phyloP scores from a whole-genome alignment of 768 basidiomycete genomes.

The Russula dissimulans region DNA sequence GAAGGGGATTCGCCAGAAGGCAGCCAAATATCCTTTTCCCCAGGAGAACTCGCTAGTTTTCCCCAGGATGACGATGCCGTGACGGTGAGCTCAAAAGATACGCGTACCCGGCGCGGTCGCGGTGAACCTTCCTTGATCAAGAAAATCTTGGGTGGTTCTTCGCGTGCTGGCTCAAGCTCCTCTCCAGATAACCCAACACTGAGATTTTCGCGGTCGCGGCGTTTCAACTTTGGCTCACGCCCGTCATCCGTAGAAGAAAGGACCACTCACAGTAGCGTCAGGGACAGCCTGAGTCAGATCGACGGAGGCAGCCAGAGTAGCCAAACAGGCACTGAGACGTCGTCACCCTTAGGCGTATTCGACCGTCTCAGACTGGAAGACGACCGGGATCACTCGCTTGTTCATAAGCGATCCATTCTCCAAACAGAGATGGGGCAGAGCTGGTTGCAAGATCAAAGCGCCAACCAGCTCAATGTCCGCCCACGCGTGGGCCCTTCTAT shows the following conservation, averaged over 20 bases:
- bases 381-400: neutral
- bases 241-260: neutral
- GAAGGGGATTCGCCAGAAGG: conserved; percentile 62
- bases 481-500: conserved; percentile 6
- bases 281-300: neutral
- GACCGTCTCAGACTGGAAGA: conserved; percentile 14
- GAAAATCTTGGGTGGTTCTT: neutral
- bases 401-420: conserved; percentile 4
- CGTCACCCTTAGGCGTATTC: neutral
- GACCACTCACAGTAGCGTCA: neutral
- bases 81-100: conserved; percentile 67
- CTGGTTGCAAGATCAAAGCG: conserved; percentile 16
- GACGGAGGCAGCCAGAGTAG: neutral
- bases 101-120: conserved; percentile 16
- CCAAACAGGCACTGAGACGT: neutral
- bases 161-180: conserved; percentile 1
- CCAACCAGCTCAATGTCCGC: neutral
- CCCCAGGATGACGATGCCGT: conserved; percentile 64
- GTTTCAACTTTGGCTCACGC: conserved; percentile 6
- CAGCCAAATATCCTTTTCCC: conserved; percentile 48
- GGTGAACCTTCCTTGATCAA: conserved; percentile 28
- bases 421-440: neutral
- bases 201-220: conserved; percentile 11
- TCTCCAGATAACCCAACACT: neutral
- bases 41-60: conserved; percentile 30